These are phyloP conservation scores for Phalaenopsis hybrid DNA, from an alignment of 116 monocot species.

Conservation along the genomic window DNA sequence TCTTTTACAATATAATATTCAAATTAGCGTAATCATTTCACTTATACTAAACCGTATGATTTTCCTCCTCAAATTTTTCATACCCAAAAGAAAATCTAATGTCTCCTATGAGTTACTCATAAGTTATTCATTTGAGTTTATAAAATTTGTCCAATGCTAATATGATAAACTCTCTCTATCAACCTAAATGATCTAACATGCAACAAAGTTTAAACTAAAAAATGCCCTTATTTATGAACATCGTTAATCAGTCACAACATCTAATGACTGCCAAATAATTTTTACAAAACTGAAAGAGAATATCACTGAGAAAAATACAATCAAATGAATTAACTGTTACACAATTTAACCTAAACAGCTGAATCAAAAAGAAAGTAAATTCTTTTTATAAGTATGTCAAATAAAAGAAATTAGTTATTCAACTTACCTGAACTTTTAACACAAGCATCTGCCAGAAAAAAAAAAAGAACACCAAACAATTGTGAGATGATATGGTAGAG, in stretches of 20 bases:
- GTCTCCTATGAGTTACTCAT: no score
- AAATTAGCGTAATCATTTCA: no score
- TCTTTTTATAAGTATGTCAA: neutral
- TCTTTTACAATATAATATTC: no score
- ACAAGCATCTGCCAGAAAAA: slow-evolving; percentile 57
- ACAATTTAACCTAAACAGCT: neutral
- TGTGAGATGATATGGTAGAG: neutral
- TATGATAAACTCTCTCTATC: no score
- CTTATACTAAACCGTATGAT: no score
- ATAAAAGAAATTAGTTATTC: neutral
- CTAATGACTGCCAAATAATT: neutral
- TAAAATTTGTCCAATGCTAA: no score
- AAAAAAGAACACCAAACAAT: neutral
- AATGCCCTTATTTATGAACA: neutral
- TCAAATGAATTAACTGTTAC: neutral
- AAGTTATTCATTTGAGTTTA: no score
- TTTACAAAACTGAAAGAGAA: neutral
- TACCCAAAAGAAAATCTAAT: no score
- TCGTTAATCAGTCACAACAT: neutral
- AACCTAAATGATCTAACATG: no score
- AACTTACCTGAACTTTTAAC: slow-evolving; percentile 62
- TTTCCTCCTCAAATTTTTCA: no score
- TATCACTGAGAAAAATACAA: neutral
- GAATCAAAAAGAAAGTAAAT: neutral
- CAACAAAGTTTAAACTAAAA: no score